phyloP scores from a whole-genome alignment of 208 protist genomes.

The Leishmania martiniquensis region DNA sequence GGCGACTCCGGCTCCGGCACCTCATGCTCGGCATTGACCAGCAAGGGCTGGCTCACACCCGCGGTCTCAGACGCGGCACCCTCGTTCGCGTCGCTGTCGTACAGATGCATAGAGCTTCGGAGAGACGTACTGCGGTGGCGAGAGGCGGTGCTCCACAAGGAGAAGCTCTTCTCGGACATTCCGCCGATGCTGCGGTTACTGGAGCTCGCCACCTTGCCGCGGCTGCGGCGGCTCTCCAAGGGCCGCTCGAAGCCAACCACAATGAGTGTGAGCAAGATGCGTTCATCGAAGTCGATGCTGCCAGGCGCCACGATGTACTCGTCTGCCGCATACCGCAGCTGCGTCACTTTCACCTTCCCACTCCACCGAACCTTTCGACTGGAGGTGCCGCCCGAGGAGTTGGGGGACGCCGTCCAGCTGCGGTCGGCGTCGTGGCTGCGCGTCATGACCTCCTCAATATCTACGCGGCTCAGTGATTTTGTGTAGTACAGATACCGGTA shows the following conservation, averaged over 20 bases:
- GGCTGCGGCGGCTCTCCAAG: slow-evolving; percentile 10
- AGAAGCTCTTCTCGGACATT: slow-evolving; percentile 27
- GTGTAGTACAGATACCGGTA: slow-evolving; percentile 59
- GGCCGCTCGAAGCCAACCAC: slow-evolving; percentile 39
- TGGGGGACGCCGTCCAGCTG: slow-evolving; percentile 6
- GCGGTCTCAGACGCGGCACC: neutral
- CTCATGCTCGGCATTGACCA: slow-evolving; percentile 12
- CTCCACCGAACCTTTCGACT: slow-evolving; percentile 42
- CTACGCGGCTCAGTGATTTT: slow-evolving; percentile 26
- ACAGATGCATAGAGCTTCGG: slow-evolving; percentile 5
- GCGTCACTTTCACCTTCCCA: slow-evolving; percentile 46
- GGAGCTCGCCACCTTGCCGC: slow-evolving; percentile 5
- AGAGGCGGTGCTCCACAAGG: slow-evolving; percentile 22
- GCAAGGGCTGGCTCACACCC: slow-evolving; percentile 16
- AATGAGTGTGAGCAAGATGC: slow-evolving; percentile 35
- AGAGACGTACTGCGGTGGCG: slow-evolving; percentile 18
- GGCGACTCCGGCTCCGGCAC: slow-evolving; percentile 31
- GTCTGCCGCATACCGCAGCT: slow-evolving; percentile 40
- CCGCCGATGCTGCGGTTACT: slow-evolving; percentile 18
- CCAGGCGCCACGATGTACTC: slow-evolving; percentile 40
- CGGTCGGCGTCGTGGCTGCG: slow-evolving; percentile 20
- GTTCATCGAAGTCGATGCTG: slow-evolving; percentile 43
- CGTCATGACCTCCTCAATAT: slow-evolving; percentile 33
- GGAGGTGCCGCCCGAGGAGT: slow-evolving; percentile 15
- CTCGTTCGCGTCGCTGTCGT: slow-evolving; percentile 18